Percentiles rank a stretch among this genome's conserved stretches.
These are phyloP conservation scores for Pichiaceae sp. DNA, from an alignment of 1,139 yeast genomes.

Conservation along the genomic window DNA sequence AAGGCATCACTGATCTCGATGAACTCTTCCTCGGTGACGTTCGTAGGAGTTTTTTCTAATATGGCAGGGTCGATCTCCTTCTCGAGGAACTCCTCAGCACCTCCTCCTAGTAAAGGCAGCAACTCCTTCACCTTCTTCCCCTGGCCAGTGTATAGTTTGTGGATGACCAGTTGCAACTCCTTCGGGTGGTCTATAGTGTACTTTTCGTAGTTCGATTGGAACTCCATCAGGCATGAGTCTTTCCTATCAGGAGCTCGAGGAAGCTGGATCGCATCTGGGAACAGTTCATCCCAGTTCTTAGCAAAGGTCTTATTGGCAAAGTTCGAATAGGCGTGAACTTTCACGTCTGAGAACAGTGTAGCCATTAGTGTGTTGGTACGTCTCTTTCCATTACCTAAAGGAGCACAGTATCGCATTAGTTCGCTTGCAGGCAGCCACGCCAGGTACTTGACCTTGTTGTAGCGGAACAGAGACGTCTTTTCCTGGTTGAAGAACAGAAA, in stretches of 20 bases:
- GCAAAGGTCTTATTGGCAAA: constrained; percentile 8
- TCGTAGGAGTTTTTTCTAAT: constrained; percentile 35
- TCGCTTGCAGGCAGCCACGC: constrained; percentile 21
- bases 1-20: constrained; percentile 41
- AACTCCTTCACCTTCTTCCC: constrained; percentile 41
- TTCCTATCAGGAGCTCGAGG: constrained; percentile 9
- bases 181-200: constrained; percentile 26
- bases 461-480: constrained; percentile 18
- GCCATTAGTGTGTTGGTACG: constrained; percentile 21
- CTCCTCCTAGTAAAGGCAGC: constrained; percentile 63
- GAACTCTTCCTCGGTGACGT: constrained; percentile 49
- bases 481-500: constrained; percentile 22
- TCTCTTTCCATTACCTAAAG: constrained; percentile 18
- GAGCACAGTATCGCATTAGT: constrained; percentile 18
- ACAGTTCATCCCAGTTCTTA: constrained; percentile 3
- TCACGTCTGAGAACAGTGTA: constrained; percentile 16
- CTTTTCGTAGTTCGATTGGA: constrained; percentile 37
- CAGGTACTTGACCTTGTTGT: constrained; percentile 19
- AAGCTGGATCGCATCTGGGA: constrained; percentile 9
- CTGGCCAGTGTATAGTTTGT: constrained; percentile 50
- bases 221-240: constrained; percentile 40
- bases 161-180: constrained; percentile 59
- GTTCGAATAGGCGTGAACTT: constrained; percentile 19
- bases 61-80: constrained; percentile 31
- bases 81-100: constrained; percentile 61